A percentile compares a stretch with the other conserved stretches of the same genome.
Evolutionary conservation across 495 filamentous ascomycete species (phyloP).

Genomic region (Polyplosphaeria fusca): DNA sequence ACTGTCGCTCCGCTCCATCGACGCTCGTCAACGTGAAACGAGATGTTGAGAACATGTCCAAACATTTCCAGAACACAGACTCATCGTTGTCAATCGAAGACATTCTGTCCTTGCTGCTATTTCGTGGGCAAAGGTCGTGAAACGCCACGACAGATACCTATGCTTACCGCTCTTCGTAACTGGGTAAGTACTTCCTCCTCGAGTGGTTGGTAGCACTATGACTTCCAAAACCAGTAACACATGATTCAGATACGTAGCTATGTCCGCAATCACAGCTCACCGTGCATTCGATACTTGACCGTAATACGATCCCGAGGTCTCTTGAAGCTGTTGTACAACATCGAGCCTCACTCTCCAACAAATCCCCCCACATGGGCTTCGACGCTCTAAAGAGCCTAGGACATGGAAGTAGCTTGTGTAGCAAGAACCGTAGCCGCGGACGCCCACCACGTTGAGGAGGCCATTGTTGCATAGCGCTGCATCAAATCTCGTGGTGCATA

Average conservation of each 20-base stretch:
- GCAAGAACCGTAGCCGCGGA: neutral
- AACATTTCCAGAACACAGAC: too few species aligned
- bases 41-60: too few species aligned
- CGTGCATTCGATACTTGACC: neutral
- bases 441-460: constrained; percentile 9
- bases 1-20: too few species aligned
- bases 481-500: constrained; percentile 27
- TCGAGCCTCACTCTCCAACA: neutral
- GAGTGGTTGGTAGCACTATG: neutral
- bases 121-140: too few species aligned
- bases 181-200: neutral
- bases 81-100: too few species aligned
- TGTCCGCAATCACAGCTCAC: neutral
- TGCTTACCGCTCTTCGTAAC: neutral
- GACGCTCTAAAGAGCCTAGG: constrained; percentile 11
- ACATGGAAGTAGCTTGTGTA: constrained; percentile 17
- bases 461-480: constrained; percentile 2
- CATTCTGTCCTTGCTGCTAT: too few species aligned
- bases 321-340: neutral
- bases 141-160: too few species aligned
- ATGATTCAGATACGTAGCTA: neutral
- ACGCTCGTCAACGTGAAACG: too few species aligned
- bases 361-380: neutral
- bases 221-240: neutral
- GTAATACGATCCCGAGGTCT: neutral